A percentile compares a stretch with the other conserved stretches of the same genome.
Conservation (phyloP, 2,329 filamentous ascomycete species). For the Tolypocladium tundrense region DNA sequence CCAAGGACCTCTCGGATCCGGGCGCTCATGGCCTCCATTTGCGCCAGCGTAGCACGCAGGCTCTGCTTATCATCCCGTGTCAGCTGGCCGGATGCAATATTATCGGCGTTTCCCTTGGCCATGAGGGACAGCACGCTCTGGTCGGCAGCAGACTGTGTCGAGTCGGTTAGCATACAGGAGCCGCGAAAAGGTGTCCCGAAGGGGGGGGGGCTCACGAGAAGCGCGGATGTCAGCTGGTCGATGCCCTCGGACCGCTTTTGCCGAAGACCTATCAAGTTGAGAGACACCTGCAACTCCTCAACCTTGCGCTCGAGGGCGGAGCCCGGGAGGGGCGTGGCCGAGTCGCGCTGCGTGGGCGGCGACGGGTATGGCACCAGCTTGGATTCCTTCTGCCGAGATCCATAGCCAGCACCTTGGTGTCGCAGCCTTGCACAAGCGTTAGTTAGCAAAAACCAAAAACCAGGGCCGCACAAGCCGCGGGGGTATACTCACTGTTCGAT, state of each 20-base stretch:
- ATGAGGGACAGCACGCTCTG: slow-evolving; percentile 36
- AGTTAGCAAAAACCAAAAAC: slow-evolving; percentile 1
- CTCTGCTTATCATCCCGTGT: slow-evolving; percentile 30
- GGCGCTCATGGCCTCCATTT: slow-evolving; percentile 33
- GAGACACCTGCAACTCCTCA: slow-evolving; percentile 54
- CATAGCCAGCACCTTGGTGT: slow-evolving; percentile 27
- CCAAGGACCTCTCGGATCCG: slow-evolving; percentile 31
- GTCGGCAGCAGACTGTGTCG: slow-evolving; percentile 33
- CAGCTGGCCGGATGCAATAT: slow-evolving; percentile 29
- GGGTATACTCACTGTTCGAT: slow-evolving; percentile 45
- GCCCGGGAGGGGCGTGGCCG: slow-evolving; percentile 13
- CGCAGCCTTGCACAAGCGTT: slow-evolving; percentile 17
- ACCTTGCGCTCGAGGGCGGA: slow-evolving; percentile 35
- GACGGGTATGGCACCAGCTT: slow-evolving; percentile 18
- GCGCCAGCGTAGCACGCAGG: slow-evolving; percentile 37
- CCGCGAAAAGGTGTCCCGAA: neutral
- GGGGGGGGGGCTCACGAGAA: slow-evolving; percentile 44
- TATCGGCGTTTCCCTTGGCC: slow-evolving; percentile 33
- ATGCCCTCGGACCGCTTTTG: slow-evolving; percentile 38
- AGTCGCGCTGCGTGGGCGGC: slow-evolving; percentile 9
- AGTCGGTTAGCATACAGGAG: slow-evolving; percentile 4
- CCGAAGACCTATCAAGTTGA: slow-evolving; percentile 51
- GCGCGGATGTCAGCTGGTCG: slow-evolving; percentile 44
- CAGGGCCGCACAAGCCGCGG: too few species aligned
- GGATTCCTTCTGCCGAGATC: slow-evolving; percentile 17